Evolutionary conservation across 495 filamentous ascomycete species (phyloP).

Genomic region (Talaromyces proteolyticus): DNA sequence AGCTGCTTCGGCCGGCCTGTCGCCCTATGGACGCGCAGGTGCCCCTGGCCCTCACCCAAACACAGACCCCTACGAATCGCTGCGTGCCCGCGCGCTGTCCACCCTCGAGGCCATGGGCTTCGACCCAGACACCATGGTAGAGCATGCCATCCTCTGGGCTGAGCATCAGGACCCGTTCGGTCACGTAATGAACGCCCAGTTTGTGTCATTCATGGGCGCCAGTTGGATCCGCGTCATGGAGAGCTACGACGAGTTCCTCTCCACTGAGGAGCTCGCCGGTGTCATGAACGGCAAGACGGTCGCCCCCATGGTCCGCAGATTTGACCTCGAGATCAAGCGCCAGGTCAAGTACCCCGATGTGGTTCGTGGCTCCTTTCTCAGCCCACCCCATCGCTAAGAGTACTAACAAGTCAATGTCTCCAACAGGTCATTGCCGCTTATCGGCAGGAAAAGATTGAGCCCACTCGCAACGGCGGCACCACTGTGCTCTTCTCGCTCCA

Average conservation of each 20-base stretch:
- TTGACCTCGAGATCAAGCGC: slow-evolving; percentile 13
- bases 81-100: slow-evolving; percentile 17
- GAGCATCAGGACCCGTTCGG: slow-evolving; percentile 27
- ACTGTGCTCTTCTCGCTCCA: slow-evolving; percentile 22
- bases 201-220: slow-evolving; percentile 19
- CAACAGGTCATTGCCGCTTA: slow-evolving; percentile 22
- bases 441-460: slow-evolving; percentile 18
- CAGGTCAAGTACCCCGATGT: slow-evolving; percentile 28
- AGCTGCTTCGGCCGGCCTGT: slow-evolving; percentile 19
- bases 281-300: slow-evolving; percentile 18
- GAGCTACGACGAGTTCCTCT: slow-evolving; percentile 21
- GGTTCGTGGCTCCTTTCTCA: slow-evolving; percentile 13
- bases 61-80: slow-evolving; percentile 18
- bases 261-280: slow-evolving; percentile 19
- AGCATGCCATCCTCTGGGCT: slow-evolving; percentile 24
- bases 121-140: slow-evolving; percentile 25
- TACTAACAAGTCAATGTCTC: neutral
- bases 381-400: neutral
- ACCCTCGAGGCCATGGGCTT: slow-evolving; percentile 26
- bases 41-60: slow-evolving; percentile 21
- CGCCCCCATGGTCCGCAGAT: slow-evolving; percentile 17
- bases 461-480: slow-evolving; percentile 17
- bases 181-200: slow-evolving; percentile 22
- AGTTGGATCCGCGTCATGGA: slow-evolving; percentile 26
- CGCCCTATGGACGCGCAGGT: slow-evolving; percentile 19